These are phyloP conservation scores for Fusarium equiseti DNA, from an alignment of 2,329 filamentous ascomycete genomes.

Conservation along the genomic window DNA sequence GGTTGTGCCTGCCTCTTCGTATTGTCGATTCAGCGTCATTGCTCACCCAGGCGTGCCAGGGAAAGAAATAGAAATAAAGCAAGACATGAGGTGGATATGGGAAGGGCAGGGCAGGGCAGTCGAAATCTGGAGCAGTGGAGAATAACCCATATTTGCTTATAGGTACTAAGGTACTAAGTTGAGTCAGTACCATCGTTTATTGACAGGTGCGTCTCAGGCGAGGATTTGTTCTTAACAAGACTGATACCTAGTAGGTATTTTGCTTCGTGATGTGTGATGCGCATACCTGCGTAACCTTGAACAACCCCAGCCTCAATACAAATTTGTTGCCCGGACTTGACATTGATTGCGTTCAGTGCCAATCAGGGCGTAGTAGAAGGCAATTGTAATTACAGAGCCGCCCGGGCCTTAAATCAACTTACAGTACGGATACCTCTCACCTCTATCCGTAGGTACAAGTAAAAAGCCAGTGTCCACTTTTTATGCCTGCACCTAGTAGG, in stretches of 20 bases:
- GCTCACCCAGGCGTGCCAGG: constrained; percentile 8
- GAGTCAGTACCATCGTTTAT: not conserved
- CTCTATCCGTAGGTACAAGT: not conserved
- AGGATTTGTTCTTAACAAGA: constrained; percentile 15
- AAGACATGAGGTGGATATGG: not conserved
- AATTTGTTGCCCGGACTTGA: not conserved
- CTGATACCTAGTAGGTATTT: not conserved
- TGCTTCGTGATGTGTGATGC: constrained; percentile 7
- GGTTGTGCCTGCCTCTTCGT: not conserved
- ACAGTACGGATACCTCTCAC: not conserved
- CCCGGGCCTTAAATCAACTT: not conserved
- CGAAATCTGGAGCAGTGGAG: not conserved
- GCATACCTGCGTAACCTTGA: constrained; percentile 10
- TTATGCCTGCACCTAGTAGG: not conserved
- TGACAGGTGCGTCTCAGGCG: constrained; percentile 15
- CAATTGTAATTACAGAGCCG: not conserved
- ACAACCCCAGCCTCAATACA: constrained; percentile 21
- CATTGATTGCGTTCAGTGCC: constrained; percentile 1
- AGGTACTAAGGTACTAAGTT: not conserved
- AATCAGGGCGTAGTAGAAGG: not conserved
- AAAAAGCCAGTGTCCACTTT: not conserved
- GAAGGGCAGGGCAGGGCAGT: not conserved
- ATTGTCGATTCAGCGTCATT: constrained; percentile 9
- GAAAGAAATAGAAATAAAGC: not conserved
- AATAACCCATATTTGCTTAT: not conserved